Evolutionary conservation across 768 basidiomycete genomes (phyloP).

Genomic region (Rubroboletus satanas): DNA sequence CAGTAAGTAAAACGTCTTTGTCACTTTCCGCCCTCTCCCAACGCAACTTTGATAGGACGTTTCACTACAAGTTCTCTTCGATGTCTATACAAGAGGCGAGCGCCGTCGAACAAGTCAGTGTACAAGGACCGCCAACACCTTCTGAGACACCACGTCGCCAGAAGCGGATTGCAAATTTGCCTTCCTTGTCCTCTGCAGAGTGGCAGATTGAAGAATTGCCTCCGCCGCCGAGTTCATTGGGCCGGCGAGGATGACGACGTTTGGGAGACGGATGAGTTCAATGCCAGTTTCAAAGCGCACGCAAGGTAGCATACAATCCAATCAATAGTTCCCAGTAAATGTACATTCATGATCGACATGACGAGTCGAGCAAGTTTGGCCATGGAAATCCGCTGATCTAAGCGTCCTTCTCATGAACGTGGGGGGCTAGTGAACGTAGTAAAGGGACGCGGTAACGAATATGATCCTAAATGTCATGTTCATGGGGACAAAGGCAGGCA

Average conservation of each 20-base stretch:
- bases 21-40: background rate
- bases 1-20: constrained; percentile 46
- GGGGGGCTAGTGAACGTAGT: background rate
- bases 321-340: background rate
- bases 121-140: background rate
- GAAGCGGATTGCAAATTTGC: constrained; percentile 38
- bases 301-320: background rate
- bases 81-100: constrained; percentile 32
- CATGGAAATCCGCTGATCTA: background rate
- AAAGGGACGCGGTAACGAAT: background rate
- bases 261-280: background rate
- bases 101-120: constrained; percentile 1
- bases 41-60: constrained; percentile 9
- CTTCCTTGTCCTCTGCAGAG: constrained; percentile 45
- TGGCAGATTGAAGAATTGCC: constrained; percentile 52
- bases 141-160: constrained; percentile 12
- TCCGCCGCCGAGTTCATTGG: constrained; percentile 34
- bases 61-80: constrained; percentile 21
- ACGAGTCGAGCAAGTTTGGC: background rate
- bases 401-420: background rate
- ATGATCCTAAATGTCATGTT: background rate
- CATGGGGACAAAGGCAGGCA: background rate
- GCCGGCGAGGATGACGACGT: background rate
- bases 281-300: background rate
- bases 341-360: background rate